Conservation (phyloP, 2,329 filamentous ascomycete species). For the Hortaea werneckii region DNA sequence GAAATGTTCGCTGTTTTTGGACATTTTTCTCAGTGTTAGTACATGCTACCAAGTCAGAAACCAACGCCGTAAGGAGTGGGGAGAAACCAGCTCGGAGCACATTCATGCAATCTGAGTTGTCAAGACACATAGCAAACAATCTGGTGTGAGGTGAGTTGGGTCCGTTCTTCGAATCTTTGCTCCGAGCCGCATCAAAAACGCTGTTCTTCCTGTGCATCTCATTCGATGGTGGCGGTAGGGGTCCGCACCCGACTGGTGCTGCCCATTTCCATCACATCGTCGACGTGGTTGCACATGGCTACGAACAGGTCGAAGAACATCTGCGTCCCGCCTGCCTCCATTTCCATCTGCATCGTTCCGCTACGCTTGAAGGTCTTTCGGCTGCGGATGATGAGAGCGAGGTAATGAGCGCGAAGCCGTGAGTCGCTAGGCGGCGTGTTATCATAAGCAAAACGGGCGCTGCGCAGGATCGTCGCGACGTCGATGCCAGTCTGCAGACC, state of each 20-base stretch:
- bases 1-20: not conserved
- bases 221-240: conserved; percentile 15
- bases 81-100: conserved; percentile 14
- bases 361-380: conserved; percentile 96
- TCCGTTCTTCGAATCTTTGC: conserved; percentile 9
- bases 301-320: conserved; percentile 98
- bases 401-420: conserved; percentile 88
- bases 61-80: conserved; percentile 14
- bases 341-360: conserved; percentile 97
- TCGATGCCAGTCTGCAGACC: conserved; percentile 87
- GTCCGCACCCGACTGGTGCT: conserved; percentile 25
- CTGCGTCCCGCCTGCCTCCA: conserved; percentile 79
- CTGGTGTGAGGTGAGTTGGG: conserved; percentile 12
- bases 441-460: conserved; percentile 88
- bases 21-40: conserved; percentile 6
- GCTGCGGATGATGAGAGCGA: conserved; percentile 93
- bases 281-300: conserved; percentile 95
- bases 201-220: conserved; percentile 5
- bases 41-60: conserved; percentile 9
- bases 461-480: conserved; percentile 81
- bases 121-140: conserved; percentile 7
- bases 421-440: conserved; percentile 91
- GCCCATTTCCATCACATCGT: conserved; percentile 87
- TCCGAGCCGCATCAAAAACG: conserved; percentile 17
- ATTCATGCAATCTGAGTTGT: conserved; percentile 9